Evolutionary conservation across 306 rosid genomes (phyloP), one percentile per base, ranked within the genome.

Genomic region (Notholithocarpus densiflorus): DNA sequence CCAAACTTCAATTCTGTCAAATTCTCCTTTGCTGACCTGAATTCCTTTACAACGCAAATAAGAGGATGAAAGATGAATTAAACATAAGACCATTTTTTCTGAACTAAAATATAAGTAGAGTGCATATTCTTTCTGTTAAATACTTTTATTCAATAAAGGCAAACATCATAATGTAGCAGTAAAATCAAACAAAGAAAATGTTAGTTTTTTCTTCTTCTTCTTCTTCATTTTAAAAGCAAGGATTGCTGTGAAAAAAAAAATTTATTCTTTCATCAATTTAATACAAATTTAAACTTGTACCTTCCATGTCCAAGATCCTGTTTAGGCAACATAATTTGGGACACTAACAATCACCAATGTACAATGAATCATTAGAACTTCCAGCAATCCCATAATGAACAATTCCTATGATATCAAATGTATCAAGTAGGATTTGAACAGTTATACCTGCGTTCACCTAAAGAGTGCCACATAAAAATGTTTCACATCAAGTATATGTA

Each of bases 321-420:
- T 78, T 24, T 56, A 70, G 32, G 81, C 81, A 40, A 78, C 59
- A 45, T 70, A 27, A 43, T 6, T 69, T 56, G 71, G 81, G 13
- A 78, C 70, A 40, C 75, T 26, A 57, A 78, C 76, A 78, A 78
- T 78, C 76, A 56, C 75, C 81, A 34, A 78, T 2, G 53, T 62
- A 55, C 24, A 69, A 56, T 51, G 71, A 69, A 69, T 55, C 70
- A 27, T 78, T 78, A 57, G 70, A 55, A 43, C 71, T 78, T 69
- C 75, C 60, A 32, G 81, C 59, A 2, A 37, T 69, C 27, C 76
- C 81, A 43, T 78, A 78, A 11, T 78, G 76, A 40, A 78, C 71
- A 37, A 78, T 43, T 43, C 71, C 71, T 56, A 37, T 5, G 32
- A 70, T 71, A 18, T 78, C 76, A 78, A 78, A 78, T 19, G 48